Conservation (phyloP, 305 asterid species). For the Rubia balearica region DNA sequence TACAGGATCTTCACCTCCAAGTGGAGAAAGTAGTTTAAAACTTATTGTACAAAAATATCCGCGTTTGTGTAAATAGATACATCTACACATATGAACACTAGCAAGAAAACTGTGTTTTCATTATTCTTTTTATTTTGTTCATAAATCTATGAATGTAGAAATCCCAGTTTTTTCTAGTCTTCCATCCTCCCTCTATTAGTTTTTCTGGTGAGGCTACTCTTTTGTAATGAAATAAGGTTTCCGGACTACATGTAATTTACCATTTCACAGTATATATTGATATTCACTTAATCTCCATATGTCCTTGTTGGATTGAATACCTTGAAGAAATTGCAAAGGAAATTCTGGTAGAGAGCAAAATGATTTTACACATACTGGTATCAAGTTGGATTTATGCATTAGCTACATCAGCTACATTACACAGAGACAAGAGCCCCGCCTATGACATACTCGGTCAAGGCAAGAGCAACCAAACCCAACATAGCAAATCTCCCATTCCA, state of each 20-base stretch:
- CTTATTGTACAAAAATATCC: slow-evolving; percentile 1
- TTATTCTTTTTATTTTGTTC: slow-evolving; percentile 23
- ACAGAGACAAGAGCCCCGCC: slow-evolving; percentile 24
- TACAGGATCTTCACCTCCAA: slow-evolving; percentile 17
- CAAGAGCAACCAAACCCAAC: slow-evolving; percentile 75
- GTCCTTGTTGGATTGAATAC: no score
- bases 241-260: neutral
- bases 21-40: slow-evolving; percentile 25
- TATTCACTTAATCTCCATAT: no score
- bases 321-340: neutral
- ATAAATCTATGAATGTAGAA: slow-evolving; percentile 27
- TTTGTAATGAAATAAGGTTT: slow-evolving; percentile 10
- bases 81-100: neutral
- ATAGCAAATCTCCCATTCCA: slow-evolving; percentile 89
- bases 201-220: neutral
- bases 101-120: slow-evolving; percentile 7
- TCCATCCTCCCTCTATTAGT: no score
- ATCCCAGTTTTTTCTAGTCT: neutral
- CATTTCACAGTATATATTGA: neutral
- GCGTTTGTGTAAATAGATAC: slow-evolving; percentile 35
- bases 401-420: neutral
- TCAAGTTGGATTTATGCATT: neutral
- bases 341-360: no score
- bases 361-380: neutral
- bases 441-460: slow-evolving; percentile 63